Conservation (phyloP, 352 stramenopile genomes). For the Globisporangium barbulae region DNA sequence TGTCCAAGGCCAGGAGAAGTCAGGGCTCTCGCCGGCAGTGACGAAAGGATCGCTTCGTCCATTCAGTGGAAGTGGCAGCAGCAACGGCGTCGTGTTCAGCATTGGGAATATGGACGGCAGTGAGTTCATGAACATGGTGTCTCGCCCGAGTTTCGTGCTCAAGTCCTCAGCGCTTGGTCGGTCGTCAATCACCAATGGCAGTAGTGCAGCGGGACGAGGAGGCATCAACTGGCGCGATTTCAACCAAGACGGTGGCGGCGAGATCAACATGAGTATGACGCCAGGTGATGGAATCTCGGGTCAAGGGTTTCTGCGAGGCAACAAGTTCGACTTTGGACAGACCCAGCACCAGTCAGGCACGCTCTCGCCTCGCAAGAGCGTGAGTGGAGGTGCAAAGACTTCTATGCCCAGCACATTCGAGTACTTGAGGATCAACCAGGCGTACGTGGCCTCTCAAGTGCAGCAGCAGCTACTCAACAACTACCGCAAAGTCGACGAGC, state of each 20-base stretch:
- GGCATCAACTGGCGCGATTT: conserved; percentile 11
- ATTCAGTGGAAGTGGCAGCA: conserved; percentile 11
- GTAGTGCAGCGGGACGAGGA: background rate
- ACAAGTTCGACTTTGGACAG: conserved; percentile 8
- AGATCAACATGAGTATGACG: background rate
- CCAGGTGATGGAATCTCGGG: background rate
- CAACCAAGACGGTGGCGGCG: background rate
- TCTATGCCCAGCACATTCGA: background rate
- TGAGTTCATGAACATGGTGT: conserved; percentile 28
- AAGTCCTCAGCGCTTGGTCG: background rate
- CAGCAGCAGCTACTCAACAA: conserved; percentile 15
- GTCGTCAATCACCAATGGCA: background rate
- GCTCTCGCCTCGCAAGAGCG: conserved; percentile 4
- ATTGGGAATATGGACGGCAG: conserved; percentile 23
- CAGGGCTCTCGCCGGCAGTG: background rate
- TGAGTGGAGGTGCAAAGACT: background rate
- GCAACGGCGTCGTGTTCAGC: conserved; percentile 26
- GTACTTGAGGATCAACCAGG: conserved; percentile 10
- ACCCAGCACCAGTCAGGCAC: background rate
- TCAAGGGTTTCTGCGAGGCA: conserved; percentile 1
- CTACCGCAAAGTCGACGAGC: conserved; percentile 18
- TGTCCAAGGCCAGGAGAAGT: background rate
- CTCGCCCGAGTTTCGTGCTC: conserved; percentile 13
- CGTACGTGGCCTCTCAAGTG: conserved; percentile 2
- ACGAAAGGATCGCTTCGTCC: conserved; percentile 4